phyloP scores from a whole-genome alignment of 768 basidiomycete species.

The Cytidiella melzeri region DNA sequence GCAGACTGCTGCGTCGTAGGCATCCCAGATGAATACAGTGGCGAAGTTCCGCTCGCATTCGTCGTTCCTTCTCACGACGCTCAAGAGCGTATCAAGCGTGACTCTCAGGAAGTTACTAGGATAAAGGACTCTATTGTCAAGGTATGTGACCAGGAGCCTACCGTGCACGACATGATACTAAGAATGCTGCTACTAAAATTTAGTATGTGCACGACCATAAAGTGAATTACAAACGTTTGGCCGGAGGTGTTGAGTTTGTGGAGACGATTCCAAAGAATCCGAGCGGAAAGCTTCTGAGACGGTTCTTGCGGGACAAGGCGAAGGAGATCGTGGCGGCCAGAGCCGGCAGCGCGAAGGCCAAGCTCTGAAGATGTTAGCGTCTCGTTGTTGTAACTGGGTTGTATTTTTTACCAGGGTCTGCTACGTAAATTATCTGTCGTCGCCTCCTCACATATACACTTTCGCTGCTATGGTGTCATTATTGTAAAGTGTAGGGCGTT shows the following conservation, averaged over 20 bases:
- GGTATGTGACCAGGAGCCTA: slow-evolving; percentile 37
- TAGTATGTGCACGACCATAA: slow-evolving; percentile 28
- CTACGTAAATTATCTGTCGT: not conserved
- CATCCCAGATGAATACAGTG: slow-evolving; percentile 66
- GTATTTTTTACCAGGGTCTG: not conserved
- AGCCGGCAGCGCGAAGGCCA: slow-evolving; percentile 9
- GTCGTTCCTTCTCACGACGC: slow-evolving; percentile 44
- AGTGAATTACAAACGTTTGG: slow-evolving; percentile 31
- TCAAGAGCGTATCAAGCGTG: slow-evolving; percentile 28
- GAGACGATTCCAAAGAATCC: slow-evolving; percentile 30
- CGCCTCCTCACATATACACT: not conserved
- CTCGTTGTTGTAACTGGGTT: not conserved
- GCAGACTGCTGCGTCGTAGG: slow-evolving; percentile 38
- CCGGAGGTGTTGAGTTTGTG: slow-evolving; percentile 34
- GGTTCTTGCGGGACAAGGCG: slow-evolving; percentile 23
- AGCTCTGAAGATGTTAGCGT: slow-evolving; percentile 10
- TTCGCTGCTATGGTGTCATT: too few relatives aligned
- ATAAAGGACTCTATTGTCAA: slow-evolving; percentile 47
- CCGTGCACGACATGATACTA: not conserved
- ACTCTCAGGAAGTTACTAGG: slow-evolving; percentile 28
- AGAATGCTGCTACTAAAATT: not conserved
- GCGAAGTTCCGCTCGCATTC: slow-evolving; percentile 70
- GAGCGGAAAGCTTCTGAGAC: slow-evolving; percentile 27
- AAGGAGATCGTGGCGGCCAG: slow-evolving; percentile 13
- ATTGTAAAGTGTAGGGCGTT: too few relatives aligned